Evolutionary conservation across 1,284 basidiomycete species (phyloP).

Genomic region (Porogramme epimiltina): DNA sequence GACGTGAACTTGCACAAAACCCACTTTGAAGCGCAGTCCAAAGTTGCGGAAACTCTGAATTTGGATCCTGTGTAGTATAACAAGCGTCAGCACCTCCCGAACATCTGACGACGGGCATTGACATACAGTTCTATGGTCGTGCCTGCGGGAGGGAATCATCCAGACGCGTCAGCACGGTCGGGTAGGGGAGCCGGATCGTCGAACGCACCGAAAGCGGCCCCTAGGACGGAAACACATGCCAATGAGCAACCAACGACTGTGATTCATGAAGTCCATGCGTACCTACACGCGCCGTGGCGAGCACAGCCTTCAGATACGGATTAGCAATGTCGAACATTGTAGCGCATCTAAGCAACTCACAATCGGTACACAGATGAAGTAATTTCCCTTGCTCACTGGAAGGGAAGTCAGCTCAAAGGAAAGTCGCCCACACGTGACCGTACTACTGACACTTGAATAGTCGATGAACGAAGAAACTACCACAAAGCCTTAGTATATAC

Average conservation of each 20-base stretch:
- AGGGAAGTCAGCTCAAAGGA: background rate
- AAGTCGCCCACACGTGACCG: background rate
- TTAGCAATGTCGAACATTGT: background rate
- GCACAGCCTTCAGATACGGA: conserved; percentile 6
- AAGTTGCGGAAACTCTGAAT: conserved; percentile 20
- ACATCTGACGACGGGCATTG: background rate
- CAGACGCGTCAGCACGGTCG: too few relatives aligned
- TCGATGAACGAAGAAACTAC: conserved; percentile 26
- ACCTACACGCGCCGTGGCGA: conserved; percentile 22
- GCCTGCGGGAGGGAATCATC: conserved; percentile 3
- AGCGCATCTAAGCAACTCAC: conserved; percentile 6
- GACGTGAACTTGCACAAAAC: background rate
- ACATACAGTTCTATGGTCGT: conserved; percentile 23
- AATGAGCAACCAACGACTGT: background rate
- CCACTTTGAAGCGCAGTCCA: conserved; percentile 16
- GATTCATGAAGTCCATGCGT: background rate
- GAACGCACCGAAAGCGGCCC: conserved; percentile 1
- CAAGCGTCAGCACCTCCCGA: background rate
- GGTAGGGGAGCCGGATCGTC: too few relatives aligned
- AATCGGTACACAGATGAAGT: conserved; percentile 22
- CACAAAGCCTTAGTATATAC: background rate
- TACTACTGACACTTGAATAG: conserved; percentile 22
- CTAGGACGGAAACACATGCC: background rate
- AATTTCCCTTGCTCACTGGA: conserved; percentile 30
- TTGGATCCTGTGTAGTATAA: conserved; percentile 14